Percentiles rank a stretch among this genome's conserved stretches.
phyloP scores from a whole-genome alignment of 169 alveolate species.

The Cryptosporidium tyzzeri region DNA sequence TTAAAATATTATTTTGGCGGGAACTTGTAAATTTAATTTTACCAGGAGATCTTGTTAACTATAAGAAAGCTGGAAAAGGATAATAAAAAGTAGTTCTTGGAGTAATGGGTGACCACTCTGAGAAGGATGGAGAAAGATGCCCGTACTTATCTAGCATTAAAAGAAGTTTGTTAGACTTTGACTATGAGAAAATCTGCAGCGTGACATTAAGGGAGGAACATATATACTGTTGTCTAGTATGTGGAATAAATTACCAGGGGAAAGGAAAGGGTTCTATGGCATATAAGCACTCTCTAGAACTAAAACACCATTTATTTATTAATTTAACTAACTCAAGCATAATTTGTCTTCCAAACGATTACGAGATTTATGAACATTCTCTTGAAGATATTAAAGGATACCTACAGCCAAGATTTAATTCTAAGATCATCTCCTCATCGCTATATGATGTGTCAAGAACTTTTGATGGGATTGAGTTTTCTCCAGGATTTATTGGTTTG shows the following conservation, averaged over 20 bases:
- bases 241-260: constrained; percentile 98
- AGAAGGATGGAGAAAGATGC: constrained; percentile 81
- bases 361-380: constrained; percentile 95
- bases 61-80: not conserved
- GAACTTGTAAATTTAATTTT: not conserved
- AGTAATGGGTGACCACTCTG: not conserved
- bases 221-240: constrained; percentile 97
- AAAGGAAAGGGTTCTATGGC: constrained; percentile 95
- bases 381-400: constrained; percentile 92
- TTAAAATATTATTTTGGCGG: not conserved
- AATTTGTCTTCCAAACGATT: constrained; percentile 97
- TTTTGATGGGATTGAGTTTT: constrained; percentile 94
- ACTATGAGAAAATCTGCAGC: constrained; percentile 97
- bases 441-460: constrained; percentile 81
- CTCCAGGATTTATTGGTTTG: constrained; percentile 96
- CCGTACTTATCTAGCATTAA: constrained; percentile 96
- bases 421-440: constrained; percentile 83
- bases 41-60: not conserved
- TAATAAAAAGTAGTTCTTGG: not conserved
- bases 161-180: constrained; percentile 96
- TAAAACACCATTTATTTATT: constrained; percentile 94
- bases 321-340: constrained; percentile 91
- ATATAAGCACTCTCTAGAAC: constrained; percentile 95
- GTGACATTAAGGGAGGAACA: constrained; percentile 94
- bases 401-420: constrained; percentile 66